Percentiles rank a stretch among this genome's conserved stretches.
Conservation (phyloP, 2,329 filamentous ascomycete species). For the Reticulascus tulasneorum region DNA sequence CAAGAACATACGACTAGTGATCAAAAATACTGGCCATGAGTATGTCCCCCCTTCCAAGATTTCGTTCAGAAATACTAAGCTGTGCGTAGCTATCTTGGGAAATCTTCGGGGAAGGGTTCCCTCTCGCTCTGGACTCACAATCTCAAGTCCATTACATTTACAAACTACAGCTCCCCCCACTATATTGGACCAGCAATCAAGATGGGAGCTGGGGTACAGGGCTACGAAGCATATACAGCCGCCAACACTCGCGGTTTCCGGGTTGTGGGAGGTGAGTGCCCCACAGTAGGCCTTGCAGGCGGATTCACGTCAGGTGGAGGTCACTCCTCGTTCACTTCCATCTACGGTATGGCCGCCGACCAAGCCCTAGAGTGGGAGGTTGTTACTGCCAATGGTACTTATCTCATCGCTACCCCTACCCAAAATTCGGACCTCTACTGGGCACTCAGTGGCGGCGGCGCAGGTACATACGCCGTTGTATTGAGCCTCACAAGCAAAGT, state of each 20-base stretch:
- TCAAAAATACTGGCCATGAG: slow-evolving; percentile 47
- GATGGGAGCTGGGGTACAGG: slow-evolving; percentile 6
- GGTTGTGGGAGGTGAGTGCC: slow-evolving; percentile 42
- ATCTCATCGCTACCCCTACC: slow-evolving; percentile 31
- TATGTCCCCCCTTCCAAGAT: slow-evolving; percentile 8
- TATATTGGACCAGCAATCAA: slow-evolving; percentile 21
- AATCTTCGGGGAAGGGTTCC: slow-evolving; percentile 28
- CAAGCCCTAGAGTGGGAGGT: slow-evolving; percentile 46
- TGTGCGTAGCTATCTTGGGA: slow-evolving; percentile 20
- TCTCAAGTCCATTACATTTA: slow-evolving; percentile 21
- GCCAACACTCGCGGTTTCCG: slow-evolving; percentile 31
- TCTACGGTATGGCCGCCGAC: slow-evolving; percentile 49
- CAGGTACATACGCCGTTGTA: slow-evolving; percentile 48
- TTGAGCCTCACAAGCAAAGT: slow-evolving; percentile 38
- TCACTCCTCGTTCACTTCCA: slow-evolving; percentile 39
- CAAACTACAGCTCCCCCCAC: not conserved
- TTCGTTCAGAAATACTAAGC: not conserved
- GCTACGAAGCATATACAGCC: not conserved
- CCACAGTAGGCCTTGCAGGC: slow-evolving; percentile 47
- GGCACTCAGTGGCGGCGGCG: slow-evolving; percentile 49
- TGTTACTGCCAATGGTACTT: slow-evolving; percentile 37
- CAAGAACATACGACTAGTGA: slow-evolving; percentile 39
- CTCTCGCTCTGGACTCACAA: slow-evolving; percentile 35
- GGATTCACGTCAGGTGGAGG: slow-evolving; percentile 53
- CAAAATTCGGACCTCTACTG: slow-evolving; percentile 50